phyloP scores from a whole-genome alignment of 352 stramenopile genomes.

The Albugo candida region DNA sequence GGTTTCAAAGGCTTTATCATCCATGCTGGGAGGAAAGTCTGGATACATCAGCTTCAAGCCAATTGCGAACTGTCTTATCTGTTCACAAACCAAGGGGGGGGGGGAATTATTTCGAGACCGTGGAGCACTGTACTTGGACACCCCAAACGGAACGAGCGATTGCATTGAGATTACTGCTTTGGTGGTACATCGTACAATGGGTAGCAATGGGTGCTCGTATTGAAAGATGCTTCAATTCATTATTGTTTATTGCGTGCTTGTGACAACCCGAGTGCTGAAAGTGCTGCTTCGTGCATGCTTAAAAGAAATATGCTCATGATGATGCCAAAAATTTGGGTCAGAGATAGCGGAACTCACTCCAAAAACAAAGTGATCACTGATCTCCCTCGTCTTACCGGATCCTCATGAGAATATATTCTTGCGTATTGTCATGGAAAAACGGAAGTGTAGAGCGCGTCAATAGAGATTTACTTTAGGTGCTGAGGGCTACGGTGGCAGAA shows the following conservation, averaged over 20 bases:
- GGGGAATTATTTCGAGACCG: not conserved
- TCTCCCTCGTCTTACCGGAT: slow-evolving; percentile 1
- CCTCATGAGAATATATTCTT: not conserved
- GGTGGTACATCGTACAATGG: slow-evolving; percentile 8
- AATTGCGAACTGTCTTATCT: too few species aligned
- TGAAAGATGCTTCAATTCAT: too few species aligned
- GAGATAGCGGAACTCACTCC: slow-evolving; percentile 15
- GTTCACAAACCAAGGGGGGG: not conserved
- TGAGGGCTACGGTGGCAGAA: not conserved
- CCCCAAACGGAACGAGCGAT: slow-evolving; percentile 8
- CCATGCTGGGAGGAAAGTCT: too few species aligned
- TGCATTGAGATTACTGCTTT: slow-evolving; percentile 16
- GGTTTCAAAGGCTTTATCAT: too few species aligned
- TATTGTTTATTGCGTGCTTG: too few species aligned
- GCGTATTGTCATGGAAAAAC: slow-evolving; percentile 18
- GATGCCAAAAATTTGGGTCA: slow-evolving; percentile 10
- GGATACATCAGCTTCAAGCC: too few species aligned
- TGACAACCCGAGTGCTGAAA: too few species aligned
- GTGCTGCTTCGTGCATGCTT: too few species aligned
- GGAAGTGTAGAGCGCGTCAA: slow-evolving; percentile 13
- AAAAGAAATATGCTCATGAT: slow-evolving; percentile 1
- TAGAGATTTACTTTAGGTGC: slow-evolving; percentile 13
- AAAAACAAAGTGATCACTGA: slow-evolving; percentile 12
- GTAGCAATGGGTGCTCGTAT: slow-evolving; percentile 11
- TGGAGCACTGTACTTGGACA: not conserved